Conservation (phyloP, 2,329 filamentous ascomycete species). For the Epichloe scottii region DNA sequence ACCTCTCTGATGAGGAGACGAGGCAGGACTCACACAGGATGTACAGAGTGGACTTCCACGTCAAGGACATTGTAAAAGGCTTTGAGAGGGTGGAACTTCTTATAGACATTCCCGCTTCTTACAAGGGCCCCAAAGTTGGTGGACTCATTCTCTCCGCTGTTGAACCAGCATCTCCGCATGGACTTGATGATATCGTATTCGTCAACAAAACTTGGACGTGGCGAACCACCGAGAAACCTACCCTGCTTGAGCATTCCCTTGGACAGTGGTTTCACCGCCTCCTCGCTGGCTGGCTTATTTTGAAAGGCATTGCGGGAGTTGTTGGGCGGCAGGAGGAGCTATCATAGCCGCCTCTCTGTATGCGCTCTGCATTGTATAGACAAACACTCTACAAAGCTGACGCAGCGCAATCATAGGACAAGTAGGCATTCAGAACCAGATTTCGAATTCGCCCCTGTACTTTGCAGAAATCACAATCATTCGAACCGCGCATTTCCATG, state of each 20-base stretch:
- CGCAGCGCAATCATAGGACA: too few species aligned
- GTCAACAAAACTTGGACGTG: conserved; percentile 29
- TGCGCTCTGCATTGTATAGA: too few species aligned
- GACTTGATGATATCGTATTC: conserved; percentile 12
- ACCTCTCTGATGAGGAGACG: conserved; percentile 12
- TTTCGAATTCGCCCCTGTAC: too few species aligned
- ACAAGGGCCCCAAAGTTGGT: conserved; percentile 12
- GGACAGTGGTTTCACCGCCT: conserved; percentile 20
- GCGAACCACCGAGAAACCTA: conserved; percentile 17
- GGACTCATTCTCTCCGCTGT: conserved; percentile 16
- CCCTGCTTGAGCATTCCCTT: conserved; percentile 17
- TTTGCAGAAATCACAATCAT: too few species aligned
- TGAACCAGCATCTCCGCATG: background rate
- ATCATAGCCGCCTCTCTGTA: too few species aligned
- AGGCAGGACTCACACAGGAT: conserved; percentile 12
- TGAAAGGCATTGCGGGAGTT: conserved; percentile 12
- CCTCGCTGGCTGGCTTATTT: conserved; percentile 16
- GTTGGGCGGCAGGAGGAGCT: background rate
- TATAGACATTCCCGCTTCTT: conserved; percentile 14
- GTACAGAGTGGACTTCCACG: conserved; percentile 17
- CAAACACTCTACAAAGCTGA: too few species aligned
- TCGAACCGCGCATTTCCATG: too few species aligned
- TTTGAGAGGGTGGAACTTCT: conserved; percentile 18
- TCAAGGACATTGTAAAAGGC: background rate
- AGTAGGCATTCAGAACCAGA: too few species aligned